Evolutionary conservation across 2,329 filamentous ascomycete species (phyloP), one percentile per base, ranked within the genome.

Genomic region (Monosporascus cannonballus): DNA sequence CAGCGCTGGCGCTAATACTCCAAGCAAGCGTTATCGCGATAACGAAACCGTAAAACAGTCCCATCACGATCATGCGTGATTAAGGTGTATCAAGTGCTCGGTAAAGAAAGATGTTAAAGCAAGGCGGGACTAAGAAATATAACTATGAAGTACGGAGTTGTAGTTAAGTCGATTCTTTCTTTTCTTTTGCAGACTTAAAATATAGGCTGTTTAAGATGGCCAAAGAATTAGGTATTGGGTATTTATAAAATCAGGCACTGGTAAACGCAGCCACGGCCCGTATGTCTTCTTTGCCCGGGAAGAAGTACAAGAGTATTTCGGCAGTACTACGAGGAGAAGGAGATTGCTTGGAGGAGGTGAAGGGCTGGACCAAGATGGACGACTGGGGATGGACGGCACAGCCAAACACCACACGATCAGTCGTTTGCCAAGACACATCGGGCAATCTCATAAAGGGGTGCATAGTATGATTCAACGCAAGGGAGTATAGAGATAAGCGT

Each of bases 291-390:
- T 59, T 54, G 59, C 58, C 57, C 60, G 63, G 61, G 60, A 27
- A 14, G 38, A 36, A 25, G 24, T 17, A 20, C 6, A 51, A 27
- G 42, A 59, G 65, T 67, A 67, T 64, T 61, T 67, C 56, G 56
- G 56, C 56, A 57, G 61, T 64, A 64, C 61, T 53, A 57, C 52
- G 60, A 62, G 59, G 42, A 27, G 24, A 18, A 27, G n/a, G 22
- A 46, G 25, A 25, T 46, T 46, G 42, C 42, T 46, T 25, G 42
- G 42, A 18, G 24, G 42, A 46, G 17, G 14, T 27, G 14, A 15
- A 44, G 25, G 41, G 20, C 41, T 44, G 41, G 41, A 22, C 41
- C 41, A 15, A 44, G 20, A 6, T 42, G 14, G 22, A 18, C 3
- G 18, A 20, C n/a, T 8, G 39, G 20, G 14, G 39, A 42, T 20